Conservation (phyloP, 331 rosid genomes). For the Quercus lobata region DNA sequence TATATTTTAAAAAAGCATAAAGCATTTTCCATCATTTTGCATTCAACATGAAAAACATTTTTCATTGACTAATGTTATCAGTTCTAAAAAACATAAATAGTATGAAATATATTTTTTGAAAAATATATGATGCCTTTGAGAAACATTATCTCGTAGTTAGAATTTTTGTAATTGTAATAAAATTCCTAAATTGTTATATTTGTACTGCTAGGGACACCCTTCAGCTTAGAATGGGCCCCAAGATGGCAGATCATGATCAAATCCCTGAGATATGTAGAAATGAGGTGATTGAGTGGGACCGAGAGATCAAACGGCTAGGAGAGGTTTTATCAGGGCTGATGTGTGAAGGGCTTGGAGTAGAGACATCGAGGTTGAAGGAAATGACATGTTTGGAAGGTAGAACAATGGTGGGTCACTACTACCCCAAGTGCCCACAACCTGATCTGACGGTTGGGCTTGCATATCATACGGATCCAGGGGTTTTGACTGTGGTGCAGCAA, state of each 20-base stretch:
- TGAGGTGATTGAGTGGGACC: constrained; percentile 43
- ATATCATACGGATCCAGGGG: constrained; percentile 75
- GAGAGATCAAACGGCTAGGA: constrained; percentile 48
- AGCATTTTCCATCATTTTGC: no score
- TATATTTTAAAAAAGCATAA: no score
- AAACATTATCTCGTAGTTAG: no score
- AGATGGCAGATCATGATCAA: background rate
- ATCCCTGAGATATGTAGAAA: constrained; percentile 55
- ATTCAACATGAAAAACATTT: no score
- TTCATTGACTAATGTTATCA: no score
- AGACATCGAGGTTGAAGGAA: constrained; percentile 36
- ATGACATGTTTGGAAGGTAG: constrained; percentile 51
- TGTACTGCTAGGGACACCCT: constrained; percentile 42
- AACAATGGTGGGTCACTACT: constrained; percentile 59
- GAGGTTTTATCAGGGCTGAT: constrained; percentile 33
- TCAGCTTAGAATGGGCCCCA: constrained; percentile 38
- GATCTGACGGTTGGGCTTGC: constrained; percentile 71
- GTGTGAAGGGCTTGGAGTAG: constrained; percentile 78
- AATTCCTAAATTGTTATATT: background rate
- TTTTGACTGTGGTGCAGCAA: constrained; percentile 56
- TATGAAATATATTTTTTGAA: no score
- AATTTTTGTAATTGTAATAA: background rate
- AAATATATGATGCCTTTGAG: no score
- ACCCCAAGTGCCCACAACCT: constrained; percentile 76
- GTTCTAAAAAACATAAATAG: no score